These are phyloP conservation scores for Xylaria multiplex DNA, from an alignment of 2,329 filamentous ascomycete species.

Conservation along the genomic window DNA sequence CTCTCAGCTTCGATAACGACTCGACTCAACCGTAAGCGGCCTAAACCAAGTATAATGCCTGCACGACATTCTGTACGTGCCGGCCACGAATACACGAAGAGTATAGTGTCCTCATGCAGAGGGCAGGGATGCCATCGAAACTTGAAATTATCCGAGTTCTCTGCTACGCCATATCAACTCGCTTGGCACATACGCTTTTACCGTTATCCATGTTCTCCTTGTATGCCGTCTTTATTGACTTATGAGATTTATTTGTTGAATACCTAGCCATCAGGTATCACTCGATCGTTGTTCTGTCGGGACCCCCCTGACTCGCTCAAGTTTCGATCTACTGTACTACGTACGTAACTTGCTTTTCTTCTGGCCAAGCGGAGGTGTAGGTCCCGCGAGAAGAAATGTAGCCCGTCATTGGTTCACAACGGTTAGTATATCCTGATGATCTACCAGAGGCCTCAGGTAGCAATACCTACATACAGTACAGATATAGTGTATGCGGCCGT, in stretches of 20 bases:
- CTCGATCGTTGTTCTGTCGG: background rate
- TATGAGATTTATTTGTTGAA: background rate
- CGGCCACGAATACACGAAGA: background rate
- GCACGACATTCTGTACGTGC: constrained; percentile 2
- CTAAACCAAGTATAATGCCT: background rate
- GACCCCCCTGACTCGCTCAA: background rate
- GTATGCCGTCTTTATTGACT: background rate
- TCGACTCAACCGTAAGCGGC: background rate
- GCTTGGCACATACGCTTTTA: background rate
- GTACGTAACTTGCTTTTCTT: constrained; percentile 5
- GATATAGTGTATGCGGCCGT: constrained; percentile 13
- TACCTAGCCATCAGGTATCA: background rate
- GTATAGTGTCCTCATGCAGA: background rate
- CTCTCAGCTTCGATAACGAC: constrained; percentile 1
- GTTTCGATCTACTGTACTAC: constrained; percentile 1
- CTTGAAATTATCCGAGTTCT: background rate
- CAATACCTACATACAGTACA: constrained; percentile 18
- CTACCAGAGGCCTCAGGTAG: constrained; percentile 24
- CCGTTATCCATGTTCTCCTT: background rate
- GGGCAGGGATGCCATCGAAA: background rate
- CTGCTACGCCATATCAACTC: constrained; percentile 4
- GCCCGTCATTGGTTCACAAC: constrained; percentile 19
- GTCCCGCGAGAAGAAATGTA: constrained; percentile 7
- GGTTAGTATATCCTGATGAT: constrained; percentile 25
- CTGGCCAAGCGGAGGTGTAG: constrained; percentile 18